Conservation (phyloP, 805 yeast genomes). For the Isabelozyma gotoi region DNA sequence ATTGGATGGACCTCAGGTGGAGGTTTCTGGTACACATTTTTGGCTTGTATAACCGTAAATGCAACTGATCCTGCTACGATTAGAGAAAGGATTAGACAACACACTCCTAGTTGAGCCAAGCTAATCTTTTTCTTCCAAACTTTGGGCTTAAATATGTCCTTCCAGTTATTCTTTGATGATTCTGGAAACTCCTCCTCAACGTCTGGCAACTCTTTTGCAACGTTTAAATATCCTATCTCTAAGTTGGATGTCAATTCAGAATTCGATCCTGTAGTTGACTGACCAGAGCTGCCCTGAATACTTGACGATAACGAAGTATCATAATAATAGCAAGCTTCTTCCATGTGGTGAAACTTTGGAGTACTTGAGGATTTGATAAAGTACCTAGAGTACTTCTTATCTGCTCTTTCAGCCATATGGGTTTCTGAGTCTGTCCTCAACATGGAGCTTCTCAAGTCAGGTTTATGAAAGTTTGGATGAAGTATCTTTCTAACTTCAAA, state of each 20-base stretch:
- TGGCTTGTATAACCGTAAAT: slow-evolving; percentile 8
- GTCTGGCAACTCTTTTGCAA: neutral
- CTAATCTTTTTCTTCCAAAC: slow-evolving; percentile 2
- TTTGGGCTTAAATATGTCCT: neutral
- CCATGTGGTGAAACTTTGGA: slow-evolving; percentile 7
- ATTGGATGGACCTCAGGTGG: slow-evolving; percentile 30
- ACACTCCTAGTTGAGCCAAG: slow-evolving; percentile 9
- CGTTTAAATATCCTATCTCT: no score
- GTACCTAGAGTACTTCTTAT: slow-evolving; percentile 10
- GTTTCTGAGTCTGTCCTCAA: slow-evolving; percentile 5
- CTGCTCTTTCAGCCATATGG: slow-evolving; percentile 9
- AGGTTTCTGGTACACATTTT: slow-evolving; percentile 1
- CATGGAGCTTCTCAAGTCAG: neutral
- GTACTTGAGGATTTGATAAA: slow-evolving; percentile 3
- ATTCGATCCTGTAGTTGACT: no score
- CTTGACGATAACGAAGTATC: neutral
- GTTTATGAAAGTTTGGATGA: slow-evolving; percentile 13
- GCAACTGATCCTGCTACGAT: slow-evolving; percentile 13
- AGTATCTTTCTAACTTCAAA: slow-evolving; percentile 3
- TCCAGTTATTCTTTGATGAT: neutral
- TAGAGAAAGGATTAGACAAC: slow-evolving; percentile 6
- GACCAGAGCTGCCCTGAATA: neutral
- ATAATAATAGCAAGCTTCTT: slow-evolving; percentile 13
- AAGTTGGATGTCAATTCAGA: no score
- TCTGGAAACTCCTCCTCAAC: slow-evolving; percentile 9